These are phyloP conservation scores for Fusarium sp. DNA, from an alignment of 2,329 filamentous ascomycete species.

Conservation along the genomic window DNA sequence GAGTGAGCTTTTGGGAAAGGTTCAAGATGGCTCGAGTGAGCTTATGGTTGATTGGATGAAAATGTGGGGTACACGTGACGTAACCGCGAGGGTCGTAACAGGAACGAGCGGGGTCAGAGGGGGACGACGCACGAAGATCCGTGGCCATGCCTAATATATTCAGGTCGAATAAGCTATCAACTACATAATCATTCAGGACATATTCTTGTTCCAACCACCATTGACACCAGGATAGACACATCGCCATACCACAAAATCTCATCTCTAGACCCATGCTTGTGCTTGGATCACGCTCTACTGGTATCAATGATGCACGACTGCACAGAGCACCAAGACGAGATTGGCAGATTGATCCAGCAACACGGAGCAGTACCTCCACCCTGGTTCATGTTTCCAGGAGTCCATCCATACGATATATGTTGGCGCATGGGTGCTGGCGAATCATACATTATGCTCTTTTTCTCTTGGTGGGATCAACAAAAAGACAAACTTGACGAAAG, in stretches of 20 bases:
- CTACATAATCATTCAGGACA: neutral
- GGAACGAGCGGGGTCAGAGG: neutral
- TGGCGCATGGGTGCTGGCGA: neutral
- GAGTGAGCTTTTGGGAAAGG: no score
- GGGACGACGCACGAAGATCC: no score
- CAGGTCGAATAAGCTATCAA: neutral
- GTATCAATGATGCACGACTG: rapidly evolving
- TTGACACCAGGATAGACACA: rapidly evolving
- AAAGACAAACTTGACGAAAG: neutral
- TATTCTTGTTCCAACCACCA: neutral
- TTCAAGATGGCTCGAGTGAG: no score
- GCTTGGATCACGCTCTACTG: rapidly evolving
- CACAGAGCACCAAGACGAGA: neutral
- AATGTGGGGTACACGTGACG: no score
- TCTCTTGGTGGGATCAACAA: neutral
- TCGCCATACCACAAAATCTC: neutral
- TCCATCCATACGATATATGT: neutral
- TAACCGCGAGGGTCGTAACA: no score
- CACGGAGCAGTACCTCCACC: neutral
- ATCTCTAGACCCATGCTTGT: neutral
- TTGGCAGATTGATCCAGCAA: neutral
- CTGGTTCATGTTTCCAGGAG: neutral
- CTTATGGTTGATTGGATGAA: no score
- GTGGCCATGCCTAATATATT: no score
- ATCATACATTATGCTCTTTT: neutral